Conservation (phyloP, 371 early-diverging fungal species). For the Mortierella sp. region DNA sequence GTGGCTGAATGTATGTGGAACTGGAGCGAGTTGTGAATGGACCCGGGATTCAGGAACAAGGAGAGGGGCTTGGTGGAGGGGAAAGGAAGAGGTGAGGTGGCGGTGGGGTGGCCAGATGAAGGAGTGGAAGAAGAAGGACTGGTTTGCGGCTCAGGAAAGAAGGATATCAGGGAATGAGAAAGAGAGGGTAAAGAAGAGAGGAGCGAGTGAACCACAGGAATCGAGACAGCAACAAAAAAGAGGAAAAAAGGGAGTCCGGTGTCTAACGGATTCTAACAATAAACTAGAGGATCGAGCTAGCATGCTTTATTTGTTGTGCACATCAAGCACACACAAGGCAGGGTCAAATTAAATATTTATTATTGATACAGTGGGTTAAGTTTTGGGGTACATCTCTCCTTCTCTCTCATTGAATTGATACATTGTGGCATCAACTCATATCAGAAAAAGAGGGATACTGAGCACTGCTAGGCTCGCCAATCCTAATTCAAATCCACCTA, state of each 20-base stretch:
- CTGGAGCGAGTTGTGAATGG: neutral
- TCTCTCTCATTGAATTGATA: no score
- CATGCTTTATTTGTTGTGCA: no score
- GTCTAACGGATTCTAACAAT: neutral
- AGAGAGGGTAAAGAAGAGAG: neutral
- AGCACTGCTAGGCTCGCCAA: no score
- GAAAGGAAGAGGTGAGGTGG: neutral
- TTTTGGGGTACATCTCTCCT: no score
- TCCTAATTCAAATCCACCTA: no score
- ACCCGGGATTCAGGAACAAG: slow-evolving; percentile 7
- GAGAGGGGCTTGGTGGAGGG: neutral
- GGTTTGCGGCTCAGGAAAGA: slow-evolving; percentile 3
- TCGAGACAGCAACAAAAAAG: neutral
- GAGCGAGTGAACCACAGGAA: neutral
- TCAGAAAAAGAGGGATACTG: no score
- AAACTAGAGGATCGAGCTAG: no score
- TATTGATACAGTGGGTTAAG: no score
- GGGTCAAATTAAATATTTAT: no score
- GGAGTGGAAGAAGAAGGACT: slow-evolving; percentile 9
- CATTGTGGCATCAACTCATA: no score
- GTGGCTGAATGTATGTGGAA: neutral
- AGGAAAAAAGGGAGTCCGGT: neutral
- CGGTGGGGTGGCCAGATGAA: slow-evolving; percentile 7
- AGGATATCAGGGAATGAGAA: neutral
- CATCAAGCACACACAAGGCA: no score